phyloP scores from a whole-genome alignment of 495 filamentous ascomycete species.

The Podospora conica region DNA sequence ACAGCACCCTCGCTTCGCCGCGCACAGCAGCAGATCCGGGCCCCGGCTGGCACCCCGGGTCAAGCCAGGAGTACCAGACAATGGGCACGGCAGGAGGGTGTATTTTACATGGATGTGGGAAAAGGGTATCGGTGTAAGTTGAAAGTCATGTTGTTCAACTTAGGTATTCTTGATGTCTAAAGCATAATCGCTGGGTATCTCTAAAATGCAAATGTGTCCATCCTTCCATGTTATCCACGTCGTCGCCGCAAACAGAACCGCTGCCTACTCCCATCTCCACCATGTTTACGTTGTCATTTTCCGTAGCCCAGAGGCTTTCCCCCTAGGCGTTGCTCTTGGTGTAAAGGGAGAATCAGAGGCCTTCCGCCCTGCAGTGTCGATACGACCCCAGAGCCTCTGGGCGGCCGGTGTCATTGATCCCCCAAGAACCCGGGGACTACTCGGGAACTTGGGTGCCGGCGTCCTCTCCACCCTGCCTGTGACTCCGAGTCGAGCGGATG shows the following conservation, averaged over 20 bases:
- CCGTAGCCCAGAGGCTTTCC: constrained; percentile 19
- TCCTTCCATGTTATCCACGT: neutral
- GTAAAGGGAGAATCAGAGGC: constrained; percentile 45
- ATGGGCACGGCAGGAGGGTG: neutral
- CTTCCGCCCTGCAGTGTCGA: constrained; percentile 49
- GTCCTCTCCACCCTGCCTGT: constrained; percentile 53
- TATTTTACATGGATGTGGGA: neutral
- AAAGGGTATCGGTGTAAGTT: neutral
- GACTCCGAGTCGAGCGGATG: constrained; percentile 39
- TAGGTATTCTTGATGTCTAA: neutral
- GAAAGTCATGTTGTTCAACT: neutral
- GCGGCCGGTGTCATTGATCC: constrained; percentile 68
- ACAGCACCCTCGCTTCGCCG: neutral
- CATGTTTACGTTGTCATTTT: constrained; percentile 14
- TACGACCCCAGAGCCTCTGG: constrained; percentile 64
- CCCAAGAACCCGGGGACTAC: constrained; percentile 60
- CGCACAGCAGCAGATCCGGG: neutral
- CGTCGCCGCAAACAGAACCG: neutral
- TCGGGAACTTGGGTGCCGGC: constrained; percentile 66
- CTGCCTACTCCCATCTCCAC: neutral
- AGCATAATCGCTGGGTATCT: neutral
- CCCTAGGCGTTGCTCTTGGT: constrained; percentile 17
- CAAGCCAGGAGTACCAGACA: neutral
- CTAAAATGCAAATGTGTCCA: neutral
- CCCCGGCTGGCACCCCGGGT: neutral